phyloP scores from a whole-genome alignment of 495 filamentous ascomycete genomes.

The Neurospora sp. region DNA sequence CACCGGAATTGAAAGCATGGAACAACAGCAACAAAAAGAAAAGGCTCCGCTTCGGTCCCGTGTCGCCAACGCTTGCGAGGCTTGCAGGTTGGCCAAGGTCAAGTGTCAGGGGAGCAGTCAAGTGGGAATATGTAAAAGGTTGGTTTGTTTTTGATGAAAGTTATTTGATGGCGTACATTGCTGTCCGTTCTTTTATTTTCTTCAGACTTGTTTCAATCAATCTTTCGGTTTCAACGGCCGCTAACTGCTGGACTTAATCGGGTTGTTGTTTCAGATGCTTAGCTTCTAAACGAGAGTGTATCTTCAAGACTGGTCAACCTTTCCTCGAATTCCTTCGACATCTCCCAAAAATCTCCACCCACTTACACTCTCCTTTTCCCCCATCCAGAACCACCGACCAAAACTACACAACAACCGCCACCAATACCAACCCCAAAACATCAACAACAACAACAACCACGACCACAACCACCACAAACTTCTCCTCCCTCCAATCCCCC shows the following conservation, averaged over 20 bases:
- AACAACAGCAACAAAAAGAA: not conserved
- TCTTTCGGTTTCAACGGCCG: not conserved
- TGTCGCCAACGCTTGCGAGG: slow-evolving; percentile 36
- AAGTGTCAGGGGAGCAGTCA: slow-evolving; percentile 34
- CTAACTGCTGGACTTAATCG: not conserved
- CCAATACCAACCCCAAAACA: not conserved
- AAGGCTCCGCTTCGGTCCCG: slow-evolving; percentile 11
- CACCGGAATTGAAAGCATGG: not conserved
- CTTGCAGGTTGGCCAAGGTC: slow-evolving; percentile 35
- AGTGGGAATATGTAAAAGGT: slow-evolving; percentile 37
- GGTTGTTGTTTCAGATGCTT: slow-evolving; percentile 24
- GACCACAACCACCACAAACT: not conserved
- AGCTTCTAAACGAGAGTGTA: slow-evolving; percentile 38
- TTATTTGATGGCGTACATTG: not conserved
- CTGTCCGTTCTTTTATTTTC: not conserved
- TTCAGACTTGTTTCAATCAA: not conserved
- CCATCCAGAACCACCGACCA: not conserved
- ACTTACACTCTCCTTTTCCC: not conserved
- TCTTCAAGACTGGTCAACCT: slow-evolving; percentile 29
- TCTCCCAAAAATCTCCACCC: not conserved
- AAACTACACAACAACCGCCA: not conserved
- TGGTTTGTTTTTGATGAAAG: slow-evolving; percentile 1
- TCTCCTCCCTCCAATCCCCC: slow-evolving; percentile 5
- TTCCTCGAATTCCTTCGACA: not conserved
- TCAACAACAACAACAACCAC: not conserved